phyloP scores from a whole-genome alignment of 805 yeast species.

The Starmerella asiatica region DNA sequence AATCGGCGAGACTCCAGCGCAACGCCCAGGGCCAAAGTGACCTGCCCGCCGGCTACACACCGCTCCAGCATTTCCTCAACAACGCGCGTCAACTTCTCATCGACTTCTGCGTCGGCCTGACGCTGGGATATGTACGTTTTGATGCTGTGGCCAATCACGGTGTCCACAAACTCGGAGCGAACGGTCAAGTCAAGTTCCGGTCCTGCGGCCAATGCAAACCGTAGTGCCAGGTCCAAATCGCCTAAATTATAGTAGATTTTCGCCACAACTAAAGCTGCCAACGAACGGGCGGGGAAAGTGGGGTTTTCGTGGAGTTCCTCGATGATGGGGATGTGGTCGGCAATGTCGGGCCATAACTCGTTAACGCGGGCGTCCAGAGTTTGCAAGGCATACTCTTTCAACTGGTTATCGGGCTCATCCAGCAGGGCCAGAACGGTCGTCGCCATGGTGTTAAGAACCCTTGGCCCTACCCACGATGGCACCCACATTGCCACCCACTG shows the following conservation, averaged over 20 bases:
- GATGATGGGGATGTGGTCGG: slow-evolving; percentile 73
- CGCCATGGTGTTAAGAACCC: too few relatives aligned
- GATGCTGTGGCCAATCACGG: slow-evolving; percentile 86
- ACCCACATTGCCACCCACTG: too few relatives aligned
- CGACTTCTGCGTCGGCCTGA: slow-evolving; percentile 33
- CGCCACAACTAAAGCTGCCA: slow-evolving; percentile 87
- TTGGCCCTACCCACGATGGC: too few relatives aligned
- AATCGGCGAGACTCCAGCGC: slow-evolving; percentile 77
- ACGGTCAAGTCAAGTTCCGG: slow-evolving; percentile 61
- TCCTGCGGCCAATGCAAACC: slow-evolving; percentile 76
- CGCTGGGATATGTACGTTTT: slow-evolving; percentile 62
- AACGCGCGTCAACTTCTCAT: slow-evolving; percentile 28
- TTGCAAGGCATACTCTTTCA: slow-evolving; percentile 73
- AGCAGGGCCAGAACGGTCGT: slow-evolving; percentile 83
- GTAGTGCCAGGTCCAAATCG: slow-evolving; percentile 81
- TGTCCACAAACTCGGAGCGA: slow-evolving; percentile 75
- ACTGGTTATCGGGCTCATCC: slow-evolving; percentile 61
- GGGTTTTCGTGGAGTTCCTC: slow-evolving; percentile 86
- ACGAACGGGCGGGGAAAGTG: slow-evolving; percentile 54
- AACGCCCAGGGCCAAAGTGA: slow-evolving; percentile 75
- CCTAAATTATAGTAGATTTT: slow-evolving; percentile 87
- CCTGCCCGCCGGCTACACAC: slow-evolving; percentile 59
- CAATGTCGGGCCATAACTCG: slow-evolving; percentile 94
- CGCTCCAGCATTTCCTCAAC: slow-evolving; percentile 79
- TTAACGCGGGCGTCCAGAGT: slow-evolving; percentile 73